Evolutionary conservation across 2,329 filamentous ascomycete genomes (phyloP).

Genomic region (Eutypa lata): DNA sequence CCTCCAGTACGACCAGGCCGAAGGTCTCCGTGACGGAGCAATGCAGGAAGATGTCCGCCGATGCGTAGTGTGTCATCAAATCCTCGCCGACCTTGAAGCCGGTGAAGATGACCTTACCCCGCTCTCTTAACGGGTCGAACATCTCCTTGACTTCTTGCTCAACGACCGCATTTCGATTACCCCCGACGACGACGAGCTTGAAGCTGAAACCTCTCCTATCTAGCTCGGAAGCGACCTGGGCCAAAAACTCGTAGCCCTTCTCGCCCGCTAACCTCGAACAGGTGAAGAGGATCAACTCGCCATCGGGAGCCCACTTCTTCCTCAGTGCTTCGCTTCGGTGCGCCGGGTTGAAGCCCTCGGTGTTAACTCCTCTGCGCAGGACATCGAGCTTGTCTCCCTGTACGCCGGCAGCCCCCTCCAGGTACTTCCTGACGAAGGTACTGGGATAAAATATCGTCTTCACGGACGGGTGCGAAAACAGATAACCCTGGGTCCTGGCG

Average conservation of each 20-base stretch:
- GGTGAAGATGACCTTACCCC: constrained; percentile 60
- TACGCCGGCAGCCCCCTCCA: constrained; percentile 51
- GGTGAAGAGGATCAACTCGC: constrained; percentile 63
- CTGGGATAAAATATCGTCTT: constrained; percentile 69
- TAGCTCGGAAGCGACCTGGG: constrained; percentile 52
- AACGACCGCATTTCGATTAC: constrained; percentile 62
- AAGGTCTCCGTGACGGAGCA: constrained; percentile 72
- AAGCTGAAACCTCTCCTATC: constrained; percentile 54
- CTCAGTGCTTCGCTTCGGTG: constrained; percentile 51
- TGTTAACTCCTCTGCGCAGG: constrained; percentile 64
- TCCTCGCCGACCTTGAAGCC: constrained; percentile 60
- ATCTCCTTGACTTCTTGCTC: constrained; percentile 59
- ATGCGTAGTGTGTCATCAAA: constrained; percentile 65
- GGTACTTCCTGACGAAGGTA: constrained; percentile 58
- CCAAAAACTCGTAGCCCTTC: constrained; percentile 68
- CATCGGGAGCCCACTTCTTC: constrained; percentile 53
- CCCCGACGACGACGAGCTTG: constrained; percentile 65
- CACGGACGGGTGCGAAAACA: constrained; percentile 60
- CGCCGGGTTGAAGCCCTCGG: constrained; percentile 55
- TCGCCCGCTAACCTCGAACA: constrained; percentile 67
- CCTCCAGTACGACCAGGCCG: constrained; percentile 66
- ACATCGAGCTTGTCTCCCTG: constrained; percentile 55
- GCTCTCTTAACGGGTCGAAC: constrained; percentile 47
- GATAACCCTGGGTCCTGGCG: constrained; percentile 60
- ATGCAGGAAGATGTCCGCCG: constrained; percentile 67